These are phyloP conservation scores for Cylindrotheca closterium DNA, from an alignment of 108 stramenopile species.

Conservation along the genomic window DNA sequence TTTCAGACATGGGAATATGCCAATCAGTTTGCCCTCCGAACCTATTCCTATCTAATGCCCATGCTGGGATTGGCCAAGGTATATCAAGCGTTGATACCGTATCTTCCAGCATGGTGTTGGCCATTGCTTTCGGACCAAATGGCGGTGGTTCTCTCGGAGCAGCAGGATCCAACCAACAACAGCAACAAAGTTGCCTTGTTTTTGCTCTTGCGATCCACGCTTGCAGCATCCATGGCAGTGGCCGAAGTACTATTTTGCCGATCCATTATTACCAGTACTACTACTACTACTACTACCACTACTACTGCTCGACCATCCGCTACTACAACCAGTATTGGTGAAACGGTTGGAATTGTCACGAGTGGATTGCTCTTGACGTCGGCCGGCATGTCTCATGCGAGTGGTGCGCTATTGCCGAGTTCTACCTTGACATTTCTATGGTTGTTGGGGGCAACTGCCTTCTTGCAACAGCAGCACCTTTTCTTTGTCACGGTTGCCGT, in stretches of 20 bases:
- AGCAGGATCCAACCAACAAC: neutral
- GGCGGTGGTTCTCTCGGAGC: neutral
- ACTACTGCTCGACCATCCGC: neutral
- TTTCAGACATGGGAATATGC: constrained; percentile 96
- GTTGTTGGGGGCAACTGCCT: constrained; percentile 41
- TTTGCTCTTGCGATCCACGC: constrained; percentile 37
- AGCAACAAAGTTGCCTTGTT: constrained; percentile 50
- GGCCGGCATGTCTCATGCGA: constrained; percentile 82
- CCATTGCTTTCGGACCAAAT: constrained; percentile 23
- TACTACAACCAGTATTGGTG: constrained; percentile 3
- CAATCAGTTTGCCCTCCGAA: constrained; percentile 88
- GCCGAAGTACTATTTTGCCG: constrained; percentile 38
- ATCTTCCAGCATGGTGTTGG: constrained; percentile 21
- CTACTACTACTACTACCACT: neutral
- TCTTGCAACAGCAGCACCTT: constrained; percentile 40
- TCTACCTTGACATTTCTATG: constrained; percentile 63
- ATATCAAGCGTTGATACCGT: constrained; percentile 16
- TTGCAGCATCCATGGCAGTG: constrained; percentile 41
- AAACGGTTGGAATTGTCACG: constrained; percentile 22
- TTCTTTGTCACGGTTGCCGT: constrained; percentile 66
- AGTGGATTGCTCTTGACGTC: constrained; percentile 55
- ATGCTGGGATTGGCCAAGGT: constrained; percentile 3
- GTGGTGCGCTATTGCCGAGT: constrained; percentile 85
- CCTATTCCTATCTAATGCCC: constrained; percentile 90
- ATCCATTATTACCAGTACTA: constrained; percentile 14